Conservation (phyloP, 805 yeast genomes). For the Teunomyces lycoperdinae region DNA sequence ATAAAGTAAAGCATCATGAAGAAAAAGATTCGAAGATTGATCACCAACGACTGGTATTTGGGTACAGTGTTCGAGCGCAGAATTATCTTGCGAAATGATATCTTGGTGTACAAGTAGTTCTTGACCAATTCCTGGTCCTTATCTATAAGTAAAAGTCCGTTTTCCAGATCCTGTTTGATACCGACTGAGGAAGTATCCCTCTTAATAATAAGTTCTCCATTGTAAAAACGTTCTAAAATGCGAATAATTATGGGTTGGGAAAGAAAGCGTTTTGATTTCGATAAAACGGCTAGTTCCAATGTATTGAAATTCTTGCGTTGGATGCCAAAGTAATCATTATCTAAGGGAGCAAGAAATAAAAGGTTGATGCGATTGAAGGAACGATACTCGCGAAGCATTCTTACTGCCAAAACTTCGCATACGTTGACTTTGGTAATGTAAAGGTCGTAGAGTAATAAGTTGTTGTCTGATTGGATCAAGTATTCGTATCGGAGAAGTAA, state of each 20-base stretch:
- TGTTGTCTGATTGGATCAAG: constrained; percentile 37
- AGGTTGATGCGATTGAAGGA: constrained; percentile 43
- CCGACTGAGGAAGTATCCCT: constrained; percentile 16
- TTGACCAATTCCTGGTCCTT: constrained; percentile 11
- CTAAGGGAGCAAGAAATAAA: constrained; percentile 46
- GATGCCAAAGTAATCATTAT: constrained; percentile 24
- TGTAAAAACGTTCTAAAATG: constrained; percentile 48
- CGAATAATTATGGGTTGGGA: constrained; percentile 51
- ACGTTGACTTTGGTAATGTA: constrained; percentile 45
- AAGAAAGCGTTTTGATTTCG: constrained; percentile 51
- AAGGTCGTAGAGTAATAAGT: constrained; percentile 35
- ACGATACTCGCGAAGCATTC: constrained; percentile 46
- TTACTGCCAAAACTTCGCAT: constrained; percentile 52
- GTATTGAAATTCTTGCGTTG: constrained; percentile 35
- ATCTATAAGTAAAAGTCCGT: not conserved
- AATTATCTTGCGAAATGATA: constrained; percentile 29
- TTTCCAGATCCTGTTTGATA: constrained; percentile 16
- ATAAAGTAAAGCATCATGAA: constrained; percentile 29
- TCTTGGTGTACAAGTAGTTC: constrained; percentile 30
- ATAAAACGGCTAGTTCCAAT: constrained; percentile 49
- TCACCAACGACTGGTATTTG: constrained; percentile 40
- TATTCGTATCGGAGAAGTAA: constrained; percentile 37
- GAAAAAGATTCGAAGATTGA: constrained; percentile 32
- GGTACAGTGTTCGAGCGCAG: constrained; percentile 36
- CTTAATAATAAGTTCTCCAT: constrained; percentile 46